Percentiles rank a stretch among this genome's conserved stretches.
Conservation (phyloP, 345 rosid species). For the Chamaenerion angustifolium region DNA sequence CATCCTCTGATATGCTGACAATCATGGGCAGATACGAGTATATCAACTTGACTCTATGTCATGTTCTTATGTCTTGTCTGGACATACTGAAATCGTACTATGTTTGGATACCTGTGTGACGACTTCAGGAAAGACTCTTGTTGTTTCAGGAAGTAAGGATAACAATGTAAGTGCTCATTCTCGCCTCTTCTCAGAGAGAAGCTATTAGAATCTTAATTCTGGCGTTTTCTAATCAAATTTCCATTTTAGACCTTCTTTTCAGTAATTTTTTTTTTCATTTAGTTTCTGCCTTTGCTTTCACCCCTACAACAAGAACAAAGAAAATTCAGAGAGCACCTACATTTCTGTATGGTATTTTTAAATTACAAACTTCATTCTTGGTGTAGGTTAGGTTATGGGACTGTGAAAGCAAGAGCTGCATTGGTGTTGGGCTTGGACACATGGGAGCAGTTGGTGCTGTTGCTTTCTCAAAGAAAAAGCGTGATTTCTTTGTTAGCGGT, state of each 20-base stretch:
- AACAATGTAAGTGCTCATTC: constrained; percentile 42
- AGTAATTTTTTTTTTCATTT: no score
- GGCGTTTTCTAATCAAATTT: no score
- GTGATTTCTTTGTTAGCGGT: constrained; percentile 72
- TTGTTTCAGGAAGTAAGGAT: constrained; percentile 89
- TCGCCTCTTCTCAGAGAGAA: background rate
- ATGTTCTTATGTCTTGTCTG: constrained; percentile 78
- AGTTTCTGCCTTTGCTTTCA: no score
- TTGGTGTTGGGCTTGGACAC: constrained; percentile 87
- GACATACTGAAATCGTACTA: constrained; percentile 67
- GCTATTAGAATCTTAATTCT: no score
- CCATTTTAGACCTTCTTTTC: no score
- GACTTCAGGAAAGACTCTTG: constrained; percentile 41
- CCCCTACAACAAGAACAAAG: no score
- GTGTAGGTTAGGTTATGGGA: constrained; percentile 86
- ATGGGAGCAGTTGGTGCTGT: constrained; percentile 84
- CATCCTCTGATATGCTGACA: no score
- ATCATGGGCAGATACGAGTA: constrained; percentile 61
- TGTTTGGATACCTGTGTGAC: constrained; percentile 72
- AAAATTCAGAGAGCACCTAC: background rate
- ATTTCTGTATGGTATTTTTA: background rate
- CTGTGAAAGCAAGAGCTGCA: constrained; percentile 43
- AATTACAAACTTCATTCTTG: constrained; percentile 6
- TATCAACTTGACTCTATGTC: constrained; percentile 83
- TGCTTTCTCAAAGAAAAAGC: constrained; percentile 63